Evolutionary conservation across 345 rosid genomes (phyloP).

Genomic region (Lepidium aucheri): DNA sequence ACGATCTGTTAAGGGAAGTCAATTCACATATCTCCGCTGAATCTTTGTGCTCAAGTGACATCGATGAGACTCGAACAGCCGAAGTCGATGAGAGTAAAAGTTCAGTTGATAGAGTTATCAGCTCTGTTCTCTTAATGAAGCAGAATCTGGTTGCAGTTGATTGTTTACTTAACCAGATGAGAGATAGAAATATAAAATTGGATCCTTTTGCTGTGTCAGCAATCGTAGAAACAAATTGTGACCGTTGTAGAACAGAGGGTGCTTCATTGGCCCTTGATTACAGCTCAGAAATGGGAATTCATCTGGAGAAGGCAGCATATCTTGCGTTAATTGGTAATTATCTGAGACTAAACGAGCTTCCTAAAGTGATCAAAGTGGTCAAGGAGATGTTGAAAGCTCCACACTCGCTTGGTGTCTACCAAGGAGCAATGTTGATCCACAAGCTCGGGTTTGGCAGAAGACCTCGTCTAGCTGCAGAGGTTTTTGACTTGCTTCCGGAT

Average conservation of each 20-base stretch:
- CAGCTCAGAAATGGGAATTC: slow-evolving; percentile 40
- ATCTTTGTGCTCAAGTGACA: slow-evolving; percentile 9
- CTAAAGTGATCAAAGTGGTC: slow-evolving; percentile 38
- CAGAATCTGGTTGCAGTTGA: slow-evolving; percentile 57
- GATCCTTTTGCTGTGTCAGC: slow-evolving; percentile 42
- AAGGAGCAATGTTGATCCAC: slow-evolving; percentile 49
- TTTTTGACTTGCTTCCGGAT: slow-evolving; percentile 52
- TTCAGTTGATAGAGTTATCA: slow-evolving; percentile 34
- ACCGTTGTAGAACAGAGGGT: slow-evolving; percentile 35
- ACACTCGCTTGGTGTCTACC: slow-evolving; percentile 54
- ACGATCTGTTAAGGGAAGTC: slow-evolving; percentile 51
- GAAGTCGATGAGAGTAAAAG: slow-evolving; percentile 20
- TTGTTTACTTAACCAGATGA: slow-evolving; percentile 35
- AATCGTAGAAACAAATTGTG: slow-evolving; percentile 40
- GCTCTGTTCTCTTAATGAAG: slow-evolving; percentile 50
- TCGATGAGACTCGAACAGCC: slow-evolving; percentile 6
- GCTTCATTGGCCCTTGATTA: slow-evolving; percentile 61
- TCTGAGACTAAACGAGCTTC: slow-evolving; percentile 38
- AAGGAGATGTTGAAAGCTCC: slow-evolving; percentile 48
- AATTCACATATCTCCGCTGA: slow-evolving; percentile 55
- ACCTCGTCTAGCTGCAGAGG: slow-evolving; percentile 51
- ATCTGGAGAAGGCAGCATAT: slow-evolving; percentile 47
- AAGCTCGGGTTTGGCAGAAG: slow-evolving; percentile 70
- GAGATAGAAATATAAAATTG: slow-evolving; percentile 32
- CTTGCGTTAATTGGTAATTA: slow-evolving; percentile 47